A percentile compares a stretch with the other conserved stretches of the same genome.
Evolutionary conservation across 2,329 filamentous ascomycete genomes (phyloP).

Genomic region (Hymenoscyphus albidus): DNA sequence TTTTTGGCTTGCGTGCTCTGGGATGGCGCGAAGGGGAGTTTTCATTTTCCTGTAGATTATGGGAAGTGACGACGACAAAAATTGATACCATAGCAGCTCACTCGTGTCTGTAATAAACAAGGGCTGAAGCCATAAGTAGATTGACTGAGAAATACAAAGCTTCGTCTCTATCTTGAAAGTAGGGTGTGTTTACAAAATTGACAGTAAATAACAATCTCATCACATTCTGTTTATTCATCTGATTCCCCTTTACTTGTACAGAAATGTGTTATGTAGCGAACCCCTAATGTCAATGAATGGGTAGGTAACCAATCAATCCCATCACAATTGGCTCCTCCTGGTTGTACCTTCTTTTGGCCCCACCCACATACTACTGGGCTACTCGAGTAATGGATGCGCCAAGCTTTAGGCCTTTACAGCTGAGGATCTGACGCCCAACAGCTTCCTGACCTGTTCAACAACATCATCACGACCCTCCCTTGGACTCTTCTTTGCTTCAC

Average conservation of each 20-base stretch:
- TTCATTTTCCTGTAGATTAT: conserved; percentile 11
- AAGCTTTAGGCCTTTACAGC: not conserved
- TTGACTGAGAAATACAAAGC: conserved; percentile 3
- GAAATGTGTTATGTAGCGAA: too few relatives aligned
- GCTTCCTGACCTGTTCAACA: not conserved
- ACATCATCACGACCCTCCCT: conserved; percentile 1
- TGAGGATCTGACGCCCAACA: conserved; percentile 6
- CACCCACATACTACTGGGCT: not conserved
- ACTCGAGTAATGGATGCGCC: too few relatives aligned
- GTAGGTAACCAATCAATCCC: too few relatives aligned
- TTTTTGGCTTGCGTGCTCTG: not conserved
- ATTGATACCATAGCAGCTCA: conserved; percentile 13
- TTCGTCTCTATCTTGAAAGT: not conserved
- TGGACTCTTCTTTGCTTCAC: conserved; percentile 11
- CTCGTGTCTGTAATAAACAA: conserved; percentile 11
- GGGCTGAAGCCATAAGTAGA: conserved; percentile 8
- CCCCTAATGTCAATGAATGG: too few relatives aligned
- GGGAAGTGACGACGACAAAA: conserved; percentile 9
- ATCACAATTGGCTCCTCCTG: too few relatives aligned
- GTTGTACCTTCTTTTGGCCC: not conserved
- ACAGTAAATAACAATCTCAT: too few relatives aligned
- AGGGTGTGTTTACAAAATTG: not conserved
- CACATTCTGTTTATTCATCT: too few relatives aligned
- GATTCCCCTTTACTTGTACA: too few relatives aligned
- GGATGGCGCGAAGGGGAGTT: conserved; percentile 8